phyloP scores from a whole-genome alignment of 495 filamentous ascomycete genomes.

The Usnea hakonensis region DNA sequence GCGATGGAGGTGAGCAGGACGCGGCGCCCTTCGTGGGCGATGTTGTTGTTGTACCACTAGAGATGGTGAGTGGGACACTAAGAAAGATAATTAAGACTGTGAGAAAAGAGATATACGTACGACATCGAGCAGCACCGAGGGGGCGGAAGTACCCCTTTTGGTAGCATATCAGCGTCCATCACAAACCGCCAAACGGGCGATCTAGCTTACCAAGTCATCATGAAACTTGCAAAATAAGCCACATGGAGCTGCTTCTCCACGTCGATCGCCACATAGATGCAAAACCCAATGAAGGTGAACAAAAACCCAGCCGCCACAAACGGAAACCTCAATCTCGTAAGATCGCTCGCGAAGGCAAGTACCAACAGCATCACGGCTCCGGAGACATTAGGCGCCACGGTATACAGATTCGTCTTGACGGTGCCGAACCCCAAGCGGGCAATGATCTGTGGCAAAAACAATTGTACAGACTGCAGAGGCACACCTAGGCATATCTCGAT shows the following conservation, averaged over 20 bases:
- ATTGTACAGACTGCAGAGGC: conserved; percentile 59
- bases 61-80: background rate
- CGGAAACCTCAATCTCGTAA: conserved; percentile 56
- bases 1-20: conserved; percentile 64
- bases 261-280: conserved; percentile 66
- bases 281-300: conserved; percentile 66
- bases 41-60: conserved; percentile 74
- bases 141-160: background rate
- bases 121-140: background rate
- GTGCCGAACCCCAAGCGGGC: conserved; percentile 51
- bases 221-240: conserved; percentile 71
- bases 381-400: conserved; percentile 62
- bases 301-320: conserved; percentile 67
- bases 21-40: conserved; percentile 65
- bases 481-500: conserved; percentile 73
- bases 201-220: conserved; percentile 70
- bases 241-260: conserved; percentile 50
- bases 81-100: too few species aligned
- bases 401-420: conserved; percentile 70
- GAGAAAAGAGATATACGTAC: background rate
- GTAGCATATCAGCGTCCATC: background rate
- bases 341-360: conserved; percentile 60
- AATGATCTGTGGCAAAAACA: conserved; percentile 73
- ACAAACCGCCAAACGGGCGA: too few species aligned
- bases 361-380: conserved; percentile 64